These are phyloP conservation scores for Cladosporium cucumerinum DNA, from an alignment of 2,329 filamentous ascomycete species.

Conservation along the genomic window DNA sequence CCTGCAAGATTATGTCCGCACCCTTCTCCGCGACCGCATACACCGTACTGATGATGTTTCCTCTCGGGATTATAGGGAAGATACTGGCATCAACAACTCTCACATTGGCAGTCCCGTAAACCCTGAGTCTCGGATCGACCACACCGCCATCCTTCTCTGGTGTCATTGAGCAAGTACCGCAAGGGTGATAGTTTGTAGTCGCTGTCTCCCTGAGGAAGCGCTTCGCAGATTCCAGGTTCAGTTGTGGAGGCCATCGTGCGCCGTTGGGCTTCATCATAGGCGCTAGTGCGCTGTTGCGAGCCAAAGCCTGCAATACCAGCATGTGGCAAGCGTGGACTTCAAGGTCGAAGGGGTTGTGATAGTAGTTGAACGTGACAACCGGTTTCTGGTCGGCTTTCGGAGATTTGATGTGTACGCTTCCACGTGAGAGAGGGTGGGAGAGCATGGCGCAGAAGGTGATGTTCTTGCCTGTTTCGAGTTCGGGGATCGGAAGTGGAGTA, in stretches of 20 bases:
- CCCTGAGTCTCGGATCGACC: constrained; percentile 37
- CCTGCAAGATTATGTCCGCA: constrained; percentile 32
- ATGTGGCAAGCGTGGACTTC: constrained; percentile 30
- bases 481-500: neutral
- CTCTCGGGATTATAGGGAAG: constrained; percentile 33
- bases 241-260: constrained; percentile 11
- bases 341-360: constrained; percentile 30
- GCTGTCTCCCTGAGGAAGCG: constrained; percentile 17
- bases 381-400: constrained; percentile 22
- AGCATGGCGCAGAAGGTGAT: constrained; percentile 24
- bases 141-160: constrained; percentile 25
- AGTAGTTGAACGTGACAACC: constrained; percentile 29
- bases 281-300: constrained; percentile 39
- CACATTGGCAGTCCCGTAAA: constrained; percentile 37
- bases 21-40: constrained; percentile 35
- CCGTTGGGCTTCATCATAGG: constrained; percentile 24
- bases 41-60: constrained; percentile 30
- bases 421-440: constrained; percentile 28
- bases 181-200: constrained; percentile 38
- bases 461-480: constrained; percentile 21
- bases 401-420: constrained; percentile 28
- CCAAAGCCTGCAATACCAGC: constrained; percentile 40
- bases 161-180: constrained; percentile 38
- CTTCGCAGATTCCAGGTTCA: constrained; percentile 24
- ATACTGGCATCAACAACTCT: constrained; percentile 38